A percentile compares a stretch with the other conserved stretches of the same genome.
These are phyloP conservation scores for Cytospora leucostoma DNA, from an alignment of 2,329 filamentous ascomycete species.

Conservation along the genomic window DNA sequence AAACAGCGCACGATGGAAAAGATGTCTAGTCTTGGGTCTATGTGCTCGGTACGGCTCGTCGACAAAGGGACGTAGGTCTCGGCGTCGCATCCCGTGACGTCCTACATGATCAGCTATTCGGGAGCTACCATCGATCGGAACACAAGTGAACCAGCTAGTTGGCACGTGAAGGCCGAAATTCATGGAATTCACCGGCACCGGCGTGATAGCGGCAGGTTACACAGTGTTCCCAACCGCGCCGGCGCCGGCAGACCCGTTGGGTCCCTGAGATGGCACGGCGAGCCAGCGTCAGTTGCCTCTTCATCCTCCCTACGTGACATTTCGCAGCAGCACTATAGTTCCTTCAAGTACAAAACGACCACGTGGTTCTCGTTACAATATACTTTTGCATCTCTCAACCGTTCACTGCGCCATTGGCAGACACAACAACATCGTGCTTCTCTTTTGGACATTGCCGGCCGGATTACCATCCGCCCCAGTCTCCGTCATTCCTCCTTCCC, in stretches of 20 bases:
- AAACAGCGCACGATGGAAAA: too few relatives aligned
- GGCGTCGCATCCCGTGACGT: too few relatives aligned
- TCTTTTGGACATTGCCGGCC: constrained; percentile 17
- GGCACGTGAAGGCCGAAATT: neutral
- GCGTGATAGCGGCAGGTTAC: neutral
- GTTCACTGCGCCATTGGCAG: neutral
- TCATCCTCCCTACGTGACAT: neutral
- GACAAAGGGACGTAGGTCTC: too few relatives aligned
- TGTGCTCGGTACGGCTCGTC: too few relatives aligned
- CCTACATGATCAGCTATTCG: neutral
- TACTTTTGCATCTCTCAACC: neutral
- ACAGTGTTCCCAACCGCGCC: neutral
- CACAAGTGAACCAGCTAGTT: neutral
- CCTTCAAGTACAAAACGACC: constrained; percentile 2
- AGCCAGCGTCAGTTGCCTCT: neutral
- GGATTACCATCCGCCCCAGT: constrained; percentile 6
- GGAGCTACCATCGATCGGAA: neutral
- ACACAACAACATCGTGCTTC: constrained; percentile 10
- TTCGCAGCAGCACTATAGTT: neutral
- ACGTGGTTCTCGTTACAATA: constrained; percentile 6
- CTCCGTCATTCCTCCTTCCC: constrained; percentile 20
- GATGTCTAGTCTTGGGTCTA: too few relatives aligned
- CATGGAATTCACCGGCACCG: neutral
- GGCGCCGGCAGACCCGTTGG: neutral
- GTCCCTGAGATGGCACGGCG: neutral